Base-by-base conservation (phyloP, 177 flowering plant genomes). In the Telopea speciosissima region DNA sequence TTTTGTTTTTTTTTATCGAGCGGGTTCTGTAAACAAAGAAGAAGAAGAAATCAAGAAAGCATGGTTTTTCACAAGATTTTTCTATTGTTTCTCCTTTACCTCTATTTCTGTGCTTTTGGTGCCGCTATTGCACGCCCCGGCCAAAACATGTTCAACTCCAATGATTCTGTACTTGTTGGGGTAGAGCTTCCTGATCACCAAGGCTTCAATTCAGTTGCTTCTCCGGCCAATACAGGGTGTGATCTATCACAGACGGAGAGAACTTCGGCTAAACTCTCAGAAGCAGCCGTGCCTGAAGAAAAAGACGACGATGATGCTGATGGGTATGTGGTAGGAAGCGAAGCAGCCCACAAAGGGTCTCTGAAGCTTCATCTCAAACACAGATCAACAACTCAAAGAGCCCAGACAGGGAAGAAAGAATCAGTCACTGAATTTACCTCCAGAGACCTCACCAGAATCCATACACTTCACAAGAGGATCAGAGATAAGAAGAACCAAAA, bases 401-500 rank as follows among this genome's bases (percentile, higher is more conserved):
- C 65, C 9, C 67, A 74, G 44, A 22, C 54, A 25, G 56, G 62
- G 68, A 73, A 75, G 1, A 81, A 74, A 60, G 70, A 81, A 3
- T 82, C 90, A 7, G 77, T 90, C n/a, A 45, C 70, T 17, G 84
- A 81, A 22, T 86, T 86, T 62, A 79, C 84, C 8, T 31, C 65
- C 31, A 77, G 85, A 67, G 99, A 94, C 80, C 65, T 80, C 36
- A 69, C 77, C 49, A 81, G 99, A 84, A 89, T 94, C 52, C 90
- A 86, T 69, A 85, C 87, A 0, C 84, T 90, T 40, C 83, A 87
- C 25, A 76, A 59, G 67, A 84, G 97, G 60, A 84, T 88, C 56
- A 19, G 28, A 1, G 90, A 91, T 81, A 83, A 83, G 79, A 93
- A 86, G 86, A 91, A 88, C 67, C 94, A 81, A 63, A 83, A 88